These are phyloP conservation scores for Eucalyptus decipiens DNA, from an alignment of 345 rosid genomes.

Conservation along the genomic window DNA sequence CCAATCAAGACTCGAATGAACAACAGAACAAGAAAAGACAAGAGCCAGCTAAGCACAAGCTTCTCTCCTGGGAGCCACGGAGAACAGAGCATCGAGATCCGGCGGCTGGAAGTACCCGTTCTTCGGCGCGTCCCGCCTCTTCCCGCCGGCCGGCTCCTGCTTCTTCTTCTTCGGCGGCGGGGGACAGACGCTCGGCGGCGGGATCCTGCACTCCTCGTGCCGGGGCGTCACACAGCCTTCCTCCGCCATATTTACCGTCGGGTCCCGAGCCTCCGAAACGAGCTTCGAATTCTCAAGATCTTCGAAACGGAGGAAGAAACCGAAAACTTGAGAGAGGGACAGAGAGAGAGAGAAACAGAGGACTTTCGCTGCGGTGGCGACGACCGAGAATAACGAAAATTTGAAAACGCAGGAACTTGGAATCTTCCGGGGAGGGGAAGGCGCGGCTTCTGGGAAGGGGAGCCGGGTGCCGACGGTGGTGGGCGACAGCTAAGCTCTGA, in stretches of 20 bases:
- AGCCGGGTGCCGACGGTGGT: neutral
- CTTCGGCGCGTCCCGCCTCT: conserved; percentile 39
- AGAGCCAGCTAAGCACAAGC: conserved; percentile 19
- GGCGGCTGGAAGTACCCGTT: conserved; percentile 64
- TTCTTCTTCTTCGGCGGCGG: conserved; percentile 62
- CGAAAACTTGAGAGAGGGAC: neutral
- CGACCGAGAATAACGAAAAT: neutral
- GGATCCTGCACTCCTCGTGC: conserved; percentile 28
- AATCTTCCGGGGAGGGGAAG: neutral
- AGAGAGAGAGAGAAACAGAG: neutral
- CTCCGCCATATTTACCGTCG: neutral
- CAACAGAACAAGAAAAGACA: neutral
- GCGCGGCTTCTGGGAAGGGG: neutral
- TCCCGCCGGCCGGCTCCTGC: neutral
- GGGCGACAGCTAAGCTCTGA: conserved; percentile 8
- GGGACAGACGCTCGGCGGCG: conserved; percentile 32
- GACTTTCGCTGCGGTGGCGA: neutral
- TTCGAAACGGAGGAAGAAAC: neutral
- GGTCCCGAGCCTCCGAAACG: neutral
- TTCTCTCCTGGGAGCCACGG: conserved; percentile 14
- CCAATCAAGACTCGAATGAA: neutral
- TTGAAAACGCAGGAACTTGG: neutral
- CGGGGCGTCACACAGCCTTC: conserved; percentile 61
- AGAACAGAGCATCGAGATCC: conserved; percentile 51
- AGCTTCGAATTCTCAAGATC: neutral